Evolutionary conservation across 495 filamentous ascomycete genomes (phyloP).

Genomic region (Cercophora samala): DNA sequence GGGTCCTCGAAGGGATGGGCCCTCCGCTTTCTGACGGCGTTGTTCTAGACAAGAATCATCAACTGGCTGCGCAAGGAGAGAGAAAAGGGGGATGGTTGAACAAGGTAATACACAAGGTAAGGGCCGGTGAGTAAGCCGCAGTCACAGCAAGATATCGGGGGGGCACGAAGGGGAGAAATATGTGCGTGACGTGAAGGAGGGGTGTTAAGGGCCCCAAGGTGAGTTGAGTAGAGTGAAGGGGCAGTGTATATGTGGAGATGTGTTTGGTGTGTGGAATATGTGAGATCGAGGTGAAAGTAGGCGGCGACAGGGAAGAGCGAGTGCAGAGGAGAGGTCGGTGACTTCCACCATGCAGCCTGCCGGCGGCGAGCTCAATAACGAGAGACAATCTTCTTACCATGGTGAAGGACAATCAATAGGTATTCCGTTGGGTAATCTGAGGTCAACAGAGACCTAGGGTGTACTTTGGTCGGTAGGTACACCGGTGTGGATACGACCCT

Average conservation of each 20-base stretch:
- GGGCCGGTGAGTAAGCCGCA: background rate
- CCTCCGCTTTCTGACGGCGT: conserved; percentile 48
- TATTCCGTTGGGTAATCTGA: conserved; percentile 37
- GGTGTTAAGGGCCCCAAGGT: background rate
- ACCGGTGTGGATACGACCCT: conserved; percentile 25
- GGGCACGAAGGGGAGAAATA: background rate
- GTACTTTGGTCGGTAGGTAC: conserved; percentile 26
- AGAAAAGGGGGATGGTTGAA: background rate
- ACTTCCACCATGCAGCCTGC: conserved; percentile 35
- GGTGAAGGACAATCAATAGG: conserved; percentile 22
- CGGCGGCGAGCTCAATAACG: conserved; percentile 23
- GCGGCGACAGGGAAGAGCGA: conserved; percentile 15
- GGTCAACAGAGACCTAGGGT: conserved; percentile 27
- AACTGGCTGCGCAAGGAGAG: conserved; percentile 42
- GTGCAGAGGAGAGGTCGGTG: conserved; percentile 23
- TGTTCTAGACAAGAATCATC: conserved; percentile 49
- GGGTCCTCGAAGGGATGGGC: conserved; percentile 42
- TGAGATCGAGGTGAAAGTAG: background rate
- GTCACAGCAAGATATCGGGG: background rate
- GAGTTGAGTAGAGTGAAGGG: background rate
- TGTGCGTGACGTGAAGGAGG: background rate
- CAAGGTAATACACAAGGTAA: background rate
- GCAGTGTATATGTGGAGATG: background rate
- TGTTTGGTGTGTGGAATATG: conserved; percentile 1
- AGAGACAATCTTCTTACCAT: conserved; percentile 44